phyloP scores from a whole-genome alignment of 2,329 filamentous ascomycete genomes.

The Alternaria alternata region DNA sequence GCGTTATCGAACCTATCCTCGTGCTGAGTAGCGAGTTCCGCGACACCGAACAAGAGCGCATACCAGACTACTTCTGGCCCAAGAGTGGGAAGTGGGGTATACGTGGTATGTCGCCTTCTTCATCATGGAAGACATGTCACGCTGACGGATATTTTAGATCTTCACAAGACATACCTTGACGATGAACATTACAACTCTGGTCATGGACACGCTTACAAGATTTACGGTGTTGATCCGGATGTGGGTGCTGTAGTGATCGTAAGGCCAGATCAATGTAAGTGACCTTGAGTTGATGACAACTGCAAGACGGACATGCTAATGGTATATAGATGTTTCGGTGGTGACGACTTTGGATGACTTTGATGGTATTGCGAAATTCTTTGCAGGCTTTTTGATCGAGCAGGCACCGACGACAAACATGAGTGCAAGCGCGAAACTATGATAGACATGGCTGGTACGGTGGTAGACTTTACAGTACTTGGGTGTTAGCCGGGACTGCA shows the following conservation, averaged over 20 bases:
- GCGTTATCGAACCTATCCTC: constrained; percentile 65
- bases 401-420: background rate
- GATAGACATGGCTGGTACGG: background rate
- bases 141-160: constrained; percentile 49
- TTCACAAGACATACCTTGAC: constrained; percentile 69
- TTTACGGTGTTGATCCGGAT: constrained; percentile 59
- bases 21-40: constrained; percentile 61
- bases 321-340: constrained; percentile 37
- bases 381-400: constrained; percentile 26
- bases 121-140: background rate
- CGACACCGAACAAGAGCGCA: constrained; percentile 60
- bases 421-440: background rate
- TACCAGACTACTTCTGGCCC: constrained; percentile 66
- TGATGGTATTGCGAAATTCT: constrained; percentile 32
- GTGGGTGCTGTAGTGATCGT: constrained; percentile 59
- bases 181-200: constrained; percentile 63
- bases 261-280: constrained; percentile 63
- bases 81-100: constrained; percentile 64
- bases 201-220: constrained; percentile 65
- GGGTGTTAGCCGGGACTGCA: rapidly evolving
- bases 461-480: background rate
- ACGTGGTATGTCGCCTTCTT: constrained; percentile 52
- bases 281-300: background rate
- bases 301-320: constrained; percentile 11
- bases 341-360: constrained; percentile 32